These are phyloP conservation scores for Galium porrigens DNA, from an alignment of 305 asterid species.

Conservation along the genomic window DNA sequence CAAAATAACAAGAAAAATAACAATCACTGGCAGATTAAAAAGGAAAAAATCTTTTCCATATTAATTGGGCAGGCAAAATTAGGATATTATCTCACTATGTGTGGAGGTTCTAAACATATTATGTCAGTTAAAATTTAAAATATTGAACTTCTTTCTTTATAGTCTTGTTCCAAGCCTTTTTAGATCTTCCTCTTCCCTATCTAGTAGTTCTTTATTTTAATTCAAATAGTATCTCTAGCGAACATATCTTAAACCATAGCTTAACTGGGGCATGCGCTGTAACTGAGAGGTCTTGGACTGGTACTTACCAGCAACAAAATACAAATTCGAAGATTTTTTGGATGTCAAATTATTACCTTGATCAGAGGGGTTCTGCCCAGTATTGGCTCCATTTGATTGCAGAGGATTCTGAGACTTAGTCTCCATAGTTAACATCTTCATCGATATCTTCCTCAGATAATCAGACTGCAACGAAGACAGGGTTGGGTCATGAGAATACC, in stretches of 20 bases:
- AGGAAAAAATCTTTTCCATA: background rate
- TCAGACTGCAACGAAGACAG: conserved; percentile 37
- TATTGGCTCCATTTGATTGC: conserved; percentile 36
- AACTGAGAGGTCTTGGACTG: background rate
- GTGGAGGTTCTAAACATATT: too few species aligned
- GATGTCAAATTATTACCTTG: conserved; percentile 23
- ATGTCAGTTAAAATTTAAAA: background rate
- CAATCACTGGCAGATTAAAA: background rate
- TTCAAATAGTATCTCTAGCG: background rate
- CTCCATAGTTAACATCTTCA: conserved; percentile 54
- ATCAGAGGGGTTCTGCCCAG: conserved; percentile 30
- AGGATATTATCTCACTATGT: background rate
- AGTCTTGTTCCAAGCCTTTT: background rate
- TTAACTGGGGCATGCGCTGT: background rate
- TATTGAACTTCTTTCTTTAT: too few species aligned
- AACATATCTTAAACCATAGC: background rate
- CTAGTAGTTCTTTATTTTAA: background rate
- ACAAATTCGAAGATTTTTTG: background rate
- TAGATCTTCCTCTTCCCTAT: background rate
- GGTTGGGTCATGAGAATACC: conserved; percentile 6
- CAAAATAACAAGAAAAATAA: background rate
- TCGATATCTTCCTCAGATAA: conserved; percentile 43
- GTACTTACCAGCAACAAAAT: background rate
- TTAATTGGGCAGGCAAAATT: background rate
- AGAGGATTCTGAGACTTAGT: conserved; percentile 32